These are phyloP conservation scores for Phytophthora tubulina DNA, from an alignment of 352 stramenopile genomes.

Conservation along the genomic window DNA sequence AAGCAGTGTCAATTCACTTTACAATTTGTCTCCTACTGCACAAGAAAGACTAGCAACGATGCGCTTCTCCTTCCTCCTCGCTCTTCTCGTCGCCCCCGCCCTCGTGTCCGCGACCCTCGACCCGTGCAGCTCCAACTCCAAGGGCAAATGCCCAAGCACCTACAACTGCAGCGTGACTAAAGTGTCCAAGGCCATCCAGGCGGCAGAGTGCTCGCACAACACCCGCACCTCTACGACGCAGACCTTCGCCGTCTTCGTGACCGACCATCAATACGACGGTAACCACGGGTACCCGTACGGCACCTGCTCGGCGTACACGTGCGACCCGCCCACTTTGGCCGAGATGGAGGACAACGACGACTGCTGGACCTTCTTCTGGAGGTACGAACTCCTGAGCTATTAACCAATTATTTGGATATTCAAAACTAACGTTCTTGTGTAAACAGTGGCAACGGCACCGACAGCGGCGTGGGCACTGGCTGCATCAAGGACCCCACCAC, in stretches of 20 bases:
- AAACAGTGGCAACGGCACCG: slow-evolving; percentile 27
- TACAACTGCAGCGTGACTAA: slow-evolving; percentile 34
- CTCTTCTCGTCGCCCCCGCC: slow-evolving; percentile 26
- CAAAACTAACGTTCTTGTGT: slow-evolving; percentile 12
- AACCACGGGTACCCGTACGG: slow-evolving; percentile 48
- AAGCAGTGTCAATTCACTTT: slow-evolving; percentile 17
- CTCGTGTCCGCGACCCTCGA: slow-evolving; percentile 40
- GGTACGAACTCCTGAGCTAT: slow-evolving; percentile 20
- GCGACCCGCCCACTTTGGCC: slow-evolving; percentile 1
- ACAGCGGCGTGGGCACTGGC: slow-evolving; percentile 28
- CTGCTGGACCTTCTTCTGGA: slow-evolving; percentile 50
- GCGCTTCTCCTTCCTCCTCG: slow-evolving; percentile 25
- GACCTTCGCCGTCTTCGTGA: slow-evolving; percentile 45
- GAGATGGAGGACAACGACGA: slow-evolving; percentile 34
- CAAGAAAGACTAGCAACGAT: slow-evolving; percentile 24
- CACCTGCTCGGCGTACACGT: slow-evolving; percentile 44
- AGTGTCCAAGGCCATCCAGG: slow-evolving; percentile 40
- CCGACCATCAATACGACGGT: slow-evolving; percentile 45
- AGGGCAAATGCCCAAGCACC: slow-evolving; percentile 26
- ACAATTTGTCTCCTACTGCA: slow-evolving; percentile 27
- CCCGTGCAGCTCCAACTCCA: slow-evolving; percentile 33
- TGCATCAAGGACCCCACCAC: slow-evolving; percentile 41
- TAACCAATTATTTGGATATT: neutral
- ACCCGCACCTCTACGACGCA: slow-evolving; percentile 40
- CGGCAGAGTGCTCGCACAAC: slow-evolving; percentile 51